Percentiles rank a stretch among this genome's conserved stretches.
Evolutionary conservation across 305 asterid genomes (phyloP).

Genomic region (Fraxinus latifolia): DNA sequence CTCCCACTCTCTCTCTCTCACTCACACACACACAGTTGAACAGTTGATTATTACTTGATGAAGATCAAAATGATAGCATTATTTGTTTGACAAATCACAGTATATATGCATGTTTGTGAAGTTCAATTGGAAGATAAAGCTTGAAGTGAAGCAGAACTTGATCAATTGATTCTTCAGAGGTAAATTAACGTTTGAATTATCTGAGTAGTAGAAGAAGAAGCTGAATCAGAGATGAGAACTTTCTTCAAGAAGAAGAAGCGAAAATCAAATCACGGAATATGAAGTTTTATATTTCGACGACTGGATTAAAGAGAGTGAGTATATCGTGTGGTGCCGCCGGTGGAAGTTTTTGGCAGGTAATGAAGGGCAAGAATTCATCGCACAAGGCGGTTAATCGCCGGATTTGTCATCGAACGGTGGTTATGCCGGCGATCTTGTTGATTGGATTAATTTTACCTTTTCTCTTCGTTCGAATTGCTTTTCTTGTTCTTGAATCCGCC

Average conservation of each 20-base stretch:
- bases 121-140: neutral
- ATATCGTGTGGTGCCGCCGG: slow-evolving; percentile 32
- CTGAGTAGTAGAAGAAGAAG: neutral
- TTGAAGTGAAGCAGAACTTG: neutral
- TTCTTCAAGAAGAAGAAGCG: slow-evolving; percentile 37
- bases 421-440: slow-evolving; percentile 46
- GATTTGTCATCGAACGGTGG: slow-evolving; percentile 42
- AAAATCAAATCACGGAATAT: slow-evolving; percentile 39
- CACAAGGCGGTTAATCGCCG: slow-evolving; percentile 41
- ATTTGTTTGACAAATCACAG: slow-evolving; percentile 24
- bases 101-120: slow-evolving; percentile 7
- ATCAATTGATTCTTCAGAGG: slow-evolving; percentile 21
- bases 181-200: neutral
- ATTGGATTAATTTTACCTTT: slow-evolving; percentile 54
- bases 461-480: slow-evolving; percentile 56
- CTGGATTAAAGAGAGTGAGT: slow-evolving; percentile 41
- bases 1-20: slow-evolving; percentile 4
- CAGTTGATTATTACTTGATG: neutral
- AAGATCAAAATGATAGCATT: slow-evolving; percentile 14
- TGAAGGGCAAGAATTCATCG: slow-evolving; percentile 55
- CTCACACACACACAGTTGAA: neutral
- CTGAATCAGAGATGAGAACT: slow-evolving; percentile 37
- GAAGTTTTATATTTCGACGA: slow-evolving; percentile 45
- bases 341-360: slow-evolving; percentile 31
- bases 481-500: slow-evolving; percentile 66